Base-by-base conservation (phyloP, 2,329 filamentous ascomycete genomes). In the Keithomyces neogunnii region DNA sequence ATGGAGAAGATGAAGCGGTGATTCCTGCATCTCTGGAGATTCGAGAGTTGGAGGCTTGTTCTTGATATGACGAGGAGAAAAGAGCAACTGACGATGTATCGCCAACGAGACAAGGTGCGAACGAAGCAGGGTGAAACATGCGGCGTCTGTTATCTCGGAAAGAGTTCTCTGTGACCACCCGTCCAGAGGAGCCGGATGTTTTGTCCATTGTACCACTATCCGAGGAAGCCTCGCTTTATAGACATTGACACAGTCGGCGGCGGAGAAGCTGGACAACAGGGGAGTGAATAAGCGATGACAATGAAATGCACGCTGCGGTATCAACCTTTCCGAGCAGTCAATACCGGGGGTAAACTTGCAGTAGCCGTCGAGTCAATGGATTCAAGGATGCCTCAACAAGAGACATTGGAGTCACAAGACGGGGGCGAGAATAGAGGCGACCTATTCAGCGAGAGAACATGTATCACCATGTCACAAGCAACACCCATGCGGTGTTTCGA, bases 191-290 rank as follows among this genome's bases (percentile, higher is more conserved):
- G 47, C 31, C 39, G 35, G 51, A 49, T 19, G 36, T 31, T 33
- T n/a, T 43, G 32, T 11, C 4, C 30, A 26, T 43, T 19, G 51
- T 52, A 47, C 50, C 44, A 52, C 47, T 11, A 31, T 47, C 48
- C 19, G 49, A 36, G 44, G 38, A 50, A 38, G 13, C 29, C 9
- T 13, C 8, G 47, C 33, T 42, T 52, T 50, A 50, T 49, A 52
- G 43, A 46, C 36, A 28, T 29, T 30, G 3, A 13, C 19, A 39
- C 30, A 40, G 47, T 32, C 7, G 45, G 13, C 28, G 30, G 31
- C 13, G 45, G 26, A 44, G 26, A 44, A 44, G 30, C 29, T 10
- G 9, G 38, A 40, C 38, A 6, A 26, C 19, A 46, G 26, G 46
- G 30, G 36, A 49, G 13, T 19, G 3, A 29, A 31, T 45, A 36